Base-by-base conservation (phyloP, 495 filamentous ascomycete species). In the Aspergillus indologenus region DNA sequence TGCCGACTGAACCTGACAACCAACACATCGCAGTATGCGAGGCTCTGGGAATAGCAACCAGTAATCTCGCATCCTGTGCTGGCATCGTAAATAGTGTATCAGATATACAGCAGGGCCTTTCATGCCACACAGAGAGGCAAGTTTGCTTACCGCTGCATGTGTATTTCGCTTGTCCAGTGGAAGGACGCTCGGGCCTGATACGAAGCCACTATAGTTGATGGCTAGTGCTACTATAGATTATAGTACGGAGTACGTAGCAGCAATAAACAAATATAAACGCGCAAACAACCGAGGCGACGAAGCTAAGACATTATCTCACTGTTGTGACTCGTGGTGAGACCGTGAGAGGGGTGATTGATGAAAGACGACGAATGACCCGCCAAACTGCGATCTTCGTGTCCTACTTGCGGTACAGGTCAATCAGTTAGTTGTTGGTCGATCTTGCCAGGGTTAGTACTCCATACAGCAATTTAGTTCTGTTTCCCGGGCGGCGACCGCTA, bases 401-500 rank as follows among this genome's bases (percentile, higher is more conserved):
- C 24, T 9, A 17, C 9, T 29, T 29, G 26, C 26, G 9, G 4
- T 4, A 29, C 26, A 29, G 26, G 4, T 29, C 9, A 29, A 29
- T 29, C 26, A 29, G 15, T 29, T 14, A 5, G 20, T 17, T 3
- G 45, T 60, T 40, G 45, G 58, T 26, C 22, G 54, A 62, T 62
- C 60, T 55, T 44, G 57, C 53, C 55, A 61, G 44, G 54, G 54
- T 53, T 45, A 29, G 43, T 43, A 63, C 26, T 9, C 9, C 4
- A 29, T 3, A 54, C 51, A 50, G 18, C 49, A 45, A 8, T 24
- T n/a, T 47, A 31, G 48, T 14, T 45, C 45, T 31, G 20, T 61
- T 54, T 59, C 53, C 59, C 57, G 53, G 57, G 56, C 29, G 44
- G 61, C 57, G 57, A 63, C 61, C 61, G 61, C 61, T 53, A 59